phyloP scores from a whole-genome alignment of 2,329 filamentous ascomycete species.

The Aspergillus fischeri region DNA sequence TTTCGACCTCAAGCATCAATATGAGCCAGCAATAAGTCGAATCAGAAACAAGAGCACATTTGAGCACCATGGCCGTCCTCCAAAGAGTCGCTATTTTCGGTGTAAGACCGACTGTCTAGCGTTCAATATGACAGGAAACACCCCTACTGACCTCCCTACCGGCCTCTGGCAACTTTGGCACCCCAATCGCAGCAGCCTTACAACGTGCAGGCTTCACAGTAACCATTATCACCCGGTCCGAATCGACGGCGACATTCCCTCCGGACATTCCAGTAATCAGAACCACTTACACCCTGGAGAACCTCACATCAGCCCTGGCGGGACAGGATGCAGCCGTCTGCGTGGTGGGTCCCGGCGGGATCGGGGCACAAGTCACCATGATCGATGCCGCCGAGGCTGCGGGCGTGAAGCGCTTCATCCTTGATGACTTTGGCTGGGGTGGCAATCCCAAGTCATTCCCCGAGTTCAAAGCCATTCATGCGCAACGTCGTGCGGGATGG shows the following conservation, averaged over 20 bases:
- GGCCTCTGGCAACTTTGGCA: constrained; percentile 10
- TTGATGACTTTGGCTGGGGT: constrained; percentile 51
- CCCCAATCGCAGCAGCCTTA: constrained; percentile 5
- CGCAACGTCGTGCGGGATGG: constrained; percentile 1
- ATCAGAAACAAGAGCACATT: background rate
- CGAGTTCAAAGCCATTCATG: background rate
- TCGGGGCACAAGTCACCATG: constrained; percentile 47
- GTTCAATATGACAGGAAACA: background rate
- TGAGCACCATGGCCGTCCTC: background rate
- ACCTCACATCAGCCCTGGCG: constrained; percentile 42
- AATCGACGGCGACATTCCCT: constrained; percentile 3
- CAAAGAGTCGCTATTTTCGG: constrained; percentile 8
- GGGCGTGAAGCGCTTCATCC: constrained; percentile 59
- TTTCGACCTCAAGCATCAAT: background rate
- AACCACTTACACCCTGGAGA: constrained; percentile 29
- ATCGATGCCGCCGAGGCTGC: constrained; percentile 58
- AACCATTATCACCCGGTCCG: constrained; percentile 3
- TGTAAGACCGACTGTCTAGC: background rate
- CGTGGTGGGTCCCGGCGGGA: constrained; percentile 40
- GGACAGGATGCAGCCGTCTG: constrained; percentile 56
- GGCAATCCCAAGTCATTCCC: background rate
- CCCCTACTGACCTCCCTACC: background rate
- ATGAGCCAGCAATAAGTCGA: background rate
- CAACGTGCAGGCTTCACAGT: constrained; percentile 1
- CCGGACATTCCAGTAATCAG: background rate